Conservation (phyloP, 495 filamentous ascomycete genomes). For the Corynascus novoguineensis region DNA sequence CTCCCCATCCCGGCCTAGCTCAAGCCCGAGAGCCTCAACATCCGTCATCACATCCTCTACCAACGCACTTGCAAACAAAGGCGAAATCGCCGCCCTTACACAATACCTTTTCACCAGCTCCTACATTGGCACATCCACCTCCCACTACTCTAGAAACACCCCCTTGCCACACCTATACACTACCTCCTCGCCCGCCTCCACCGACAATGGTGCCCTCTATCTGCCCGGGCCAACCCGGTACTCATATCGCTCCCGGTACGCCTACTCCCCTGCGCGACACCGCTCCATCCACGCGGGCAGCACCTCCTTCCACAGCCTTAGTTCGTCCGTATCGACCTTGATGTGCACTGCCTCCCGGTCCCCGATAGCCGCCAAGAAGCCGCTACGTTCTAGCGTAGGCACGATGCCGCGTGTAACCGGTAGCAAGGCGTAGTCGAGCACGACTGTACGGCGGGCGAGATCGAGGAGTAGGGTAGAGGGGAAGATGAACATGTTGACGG, state of each 20-base stretch:
- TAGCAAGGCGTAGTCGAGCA: not conserved
- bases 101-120: not conserved
- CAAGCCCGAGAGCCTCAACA: not conserved
- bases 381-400: too few species aligned
- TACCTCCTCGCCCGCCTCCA: not conserved
- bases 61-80: constrained; percentile 1
- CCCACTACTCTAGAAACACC: not conserved
- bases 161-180: constrained; percentile 2
- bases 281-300: constrained; percentile 49
- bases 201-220: too few species aligned
- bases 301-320: constrained; percentile 45
- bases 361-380: not conserved
- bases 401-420: not conserved
- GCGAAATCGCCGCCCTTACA: constrained; percentile 3
- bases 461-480: not conserved
- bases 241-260: constrained; percentile 30
- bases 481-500: not conserved
- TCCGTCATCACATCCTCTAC: not conserved
- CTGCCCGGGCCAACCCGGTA: too few species aligned
- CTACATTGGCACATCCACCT: not conserved
- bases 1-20: not conserved
- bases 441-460: not conserved
- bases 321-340: constrained; percentile 38
- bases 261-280: constrained; percentile 45
- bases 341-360: constrained; percentile 9